Conservation (phyloP, 2,329 filamentous ascomycete genomes). For the Verticillium dahliae region DNA sequence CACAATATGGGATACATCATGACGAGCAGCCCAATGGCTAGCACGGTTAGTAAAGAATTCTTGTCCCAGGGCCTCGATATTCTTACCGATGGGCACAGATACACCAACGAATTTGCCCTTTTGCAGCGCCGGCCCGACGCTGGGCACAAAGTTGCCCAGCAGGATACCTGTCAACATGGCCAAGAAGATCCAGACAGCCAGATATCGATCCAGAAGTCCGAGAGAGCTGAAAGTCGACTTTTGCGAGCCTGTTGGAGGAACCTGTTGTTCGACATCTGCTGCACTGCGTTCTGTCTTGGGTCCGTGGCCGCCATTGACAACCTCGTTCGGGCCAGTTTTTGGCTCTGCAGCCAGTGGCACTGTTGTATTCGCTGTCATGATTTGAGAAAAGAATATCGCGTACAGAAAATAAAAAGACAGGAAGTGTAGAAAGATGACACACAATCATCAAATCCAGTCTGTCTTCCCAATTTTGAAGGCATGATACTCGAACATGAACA, state of each 20-base stretch:
- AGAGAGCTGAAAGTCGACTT: conserved; percentile 47
- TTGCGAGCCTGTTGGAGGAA: background rate
- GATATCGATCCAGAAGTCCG: conserved; percentile 54
- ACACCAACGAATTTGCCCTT: conserved; percentile 66
- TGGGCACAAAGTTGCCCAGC: conserved; percentile 67
- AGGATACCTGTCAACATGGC: conserved; percentile 72
- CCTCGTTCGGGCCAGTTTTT: background rate
- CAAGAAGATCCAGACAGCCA: conserved; percentile 69
- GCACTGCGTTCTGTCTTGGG: background rate
- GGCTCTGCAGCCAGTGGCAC: background rate
- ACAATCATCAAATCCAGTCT: no score
- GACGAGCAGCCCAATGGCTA: conserved; percentile 71
- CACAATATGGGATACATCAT: conserved; percentile 96
- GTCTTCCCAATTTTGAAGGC: no score
- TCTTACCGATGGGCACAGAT: conserved; percentile 56
- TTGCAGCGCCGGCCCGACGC: conserved; percentile 55
- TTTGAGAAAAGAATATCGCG: no score
- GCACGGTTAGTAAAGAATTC: background rate
- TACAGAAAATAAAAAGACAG: no score
- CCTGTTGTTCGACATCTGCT: conserved; percentile 7
- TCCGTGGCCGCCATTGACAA: no score
- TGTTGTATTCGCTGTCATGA: background rate
- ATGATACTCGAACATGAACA: no score
- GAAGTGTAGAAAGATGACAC: no score
- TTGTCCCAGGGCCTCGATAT: background rate